Evolutionary conservation across 306 rosid genomes (phyloP).

Genomic region (Lagenaria siceraria): DNA sequence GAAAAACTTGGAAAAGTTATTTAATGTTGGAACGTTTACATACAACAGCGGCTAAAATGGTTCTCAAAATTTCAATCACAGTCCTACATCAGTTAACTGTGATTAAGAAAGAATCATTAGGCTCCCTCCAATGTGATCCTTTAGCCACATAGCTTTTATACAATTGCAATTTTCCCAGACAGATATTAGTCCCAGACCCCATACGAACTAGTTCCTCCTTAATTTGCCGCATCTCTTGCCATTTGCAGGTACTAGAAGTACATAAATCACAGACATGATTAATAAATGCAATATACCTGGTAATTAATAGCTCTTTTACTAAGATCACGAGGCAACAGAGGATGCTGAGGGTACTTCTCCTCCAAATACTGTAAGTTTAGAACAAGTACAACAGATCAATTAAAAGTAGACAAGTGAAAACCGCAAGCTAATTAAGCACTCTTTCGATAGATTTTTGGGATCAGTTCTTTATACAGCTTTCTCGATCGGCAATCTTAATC

Average conservation of each 20-base stretch:
- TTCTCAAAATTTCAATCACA: neutral
- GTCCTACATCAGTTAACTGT: neutral
- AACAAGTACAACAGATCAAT: neutral
- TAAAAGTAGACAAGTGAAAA: no score
- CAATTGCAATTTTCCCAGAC: neutral
- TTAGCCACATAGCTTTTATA: neutral
- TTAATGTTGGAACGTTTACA: neutral
- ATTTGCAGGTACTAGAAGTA: neutral
- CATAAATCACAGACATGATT: neutral
- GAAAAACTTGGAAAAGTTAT: neutral
- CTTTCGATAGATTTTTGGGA: no score
- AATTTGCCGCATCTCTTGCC: neutral
- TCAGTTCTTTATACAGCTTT: no score
- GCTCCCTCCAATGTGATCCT: neutral
- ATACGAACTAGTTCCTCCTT: neutral
- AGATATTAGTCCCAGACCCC: neutral
- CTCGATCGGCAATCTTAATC: no score
- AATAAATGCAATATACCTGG: slow-evolving; percentile 34
- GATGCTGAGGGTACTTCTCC: slow-evolving; percentile 64
- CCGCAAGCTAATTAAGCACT: neutral
- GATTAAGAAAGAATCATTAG: neutral
- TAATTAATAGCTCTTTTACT: slow-evolving; percentile 48
- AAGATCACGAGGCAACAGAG: slow-evolving; percentile 55
- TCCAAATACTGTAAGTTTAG: slow-evolving; percentile 50
- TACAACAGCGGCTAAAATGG: neutral